Conservation (phyloP, 2,329 filamentous ascomycete genomes). For the Pyrenochaeta sp. region DNA sequence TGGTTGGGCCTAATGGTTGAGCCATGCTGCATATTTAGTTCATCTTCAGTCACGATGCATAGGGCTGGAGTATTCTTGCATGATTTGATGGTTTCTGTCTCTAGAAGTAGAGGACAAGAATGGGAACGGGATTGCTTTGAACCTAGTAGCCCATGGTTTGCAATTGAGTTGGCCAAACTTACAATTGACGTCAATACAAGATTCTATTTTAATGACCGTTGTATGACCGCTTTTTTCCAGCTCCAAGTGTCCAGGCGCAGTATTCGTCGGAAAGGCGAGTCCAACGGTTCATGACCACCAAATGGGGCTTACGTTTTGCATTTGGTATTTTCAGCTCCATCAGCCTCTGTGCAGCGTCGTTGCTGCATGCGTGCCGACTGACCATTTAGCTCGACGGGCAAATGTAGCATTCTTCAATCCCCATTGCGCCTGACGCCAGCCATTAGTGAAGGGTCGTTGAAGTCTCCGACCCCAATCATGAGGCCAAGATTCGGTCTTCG, state of each 20-base stretch:
- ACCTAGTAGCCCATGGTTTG: no score
- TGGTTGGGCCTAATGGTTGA: background rate
- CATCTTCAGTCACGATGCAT: conserved; percentile 11
- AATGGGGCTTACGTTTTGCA: no score
- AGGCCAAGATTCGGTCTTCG: conserved; percentile 1
- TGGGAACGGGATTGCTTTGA: no score
- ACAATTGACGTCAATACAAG: background rate
- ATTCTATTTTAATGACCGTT: background rate
- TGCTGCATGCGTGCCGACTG: no score
- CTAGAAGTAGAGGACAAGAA: background rate
- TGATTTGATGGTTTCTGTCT: conserved; percentile 5
- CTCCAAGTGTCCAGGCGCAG: background rate
- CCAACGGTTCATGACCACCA: no score
- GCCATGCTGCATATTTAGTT: conserved; percentile 1
- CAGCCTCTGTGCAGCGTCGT: no score
- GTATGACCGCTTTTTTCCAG: background rate
- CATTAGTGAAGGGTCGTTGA: background rate
- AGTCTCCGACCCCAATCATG: background rate
- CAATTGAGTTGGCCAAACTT: no score
- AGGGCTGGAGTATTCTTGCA: conserved; percentile 14
- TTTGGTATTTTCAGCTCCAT: no score
- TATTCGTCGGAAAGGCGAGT: no score
- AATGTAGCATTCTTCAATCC: background rate
- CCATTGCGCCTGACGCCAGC: background rate
- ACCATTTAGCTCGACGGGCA: no score